Evolutionary conservation across 176 grass and related monocot species (phyloP).

Genomic region (Saccharum officinarum): DNA sequence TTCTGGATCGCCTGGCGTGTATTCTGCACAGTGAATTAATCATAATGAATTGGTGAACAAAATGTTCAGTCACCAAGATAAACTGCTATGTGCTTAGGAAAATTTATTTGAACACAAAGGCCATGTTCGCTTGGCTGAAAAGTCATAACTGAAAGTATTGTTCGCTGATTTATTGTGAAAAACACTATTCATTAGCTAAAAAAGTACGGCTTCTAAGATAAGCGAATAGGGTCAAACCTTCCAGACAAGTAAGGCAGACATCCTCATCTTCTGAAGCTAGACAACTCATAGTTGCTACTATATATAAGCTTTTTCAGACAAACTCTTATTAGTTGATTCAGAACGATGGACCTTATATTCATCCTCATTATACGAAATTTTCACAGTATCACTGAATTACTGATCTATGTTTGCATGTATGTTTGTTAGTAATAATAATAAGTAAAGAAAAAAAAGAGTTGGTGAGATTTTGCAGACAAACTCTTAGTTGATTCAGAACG

Average conservation of each 20-base stretch:
- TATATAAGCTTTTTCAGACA: conserved; percentile 53
- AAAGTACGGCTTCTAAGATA: no score
- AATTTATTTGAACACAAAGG: not conserved
- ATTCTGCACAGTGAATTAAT: conserved; percentile 46
- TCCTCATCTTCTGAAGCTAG: conserved; percentile 77
- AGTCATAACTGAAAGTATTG: no score
- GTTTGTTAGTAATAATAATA: no score
- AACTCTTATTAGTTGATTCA: conserved; percentile 65
- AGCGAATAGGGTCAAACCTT: conserved; percentile 43
- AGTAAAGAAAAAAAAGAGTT: not conserved
- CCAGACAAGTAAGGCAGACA: conserved; percentile 87
- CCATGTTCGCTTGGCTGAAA: no score
- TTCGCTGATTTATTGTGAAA: no score
- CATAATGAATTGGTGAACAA: not conserved
- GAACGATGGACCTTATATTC: conserved; percentile 12
- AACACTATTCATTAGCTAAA: no score
- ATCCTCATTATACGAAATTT: no score
- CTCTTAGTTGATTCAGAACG: no score
- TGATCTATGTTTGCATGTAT: no score
- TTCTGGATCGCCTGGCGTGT: conserved; percentile 73
- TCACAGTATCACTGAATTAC: no score
- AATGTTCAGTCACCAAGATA: conserved; percentile 1
- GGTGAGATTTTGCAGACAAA: not conserved
- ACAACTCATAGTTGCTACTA: conserved; percentile 44
- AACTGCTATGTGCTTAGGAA: not conserved